Evolutionary conservation across 108 stramenopile species (phyloP), one percentile per base, ranked within the genome.

Genomic region (Discostella pseudostelligera): DNA sequence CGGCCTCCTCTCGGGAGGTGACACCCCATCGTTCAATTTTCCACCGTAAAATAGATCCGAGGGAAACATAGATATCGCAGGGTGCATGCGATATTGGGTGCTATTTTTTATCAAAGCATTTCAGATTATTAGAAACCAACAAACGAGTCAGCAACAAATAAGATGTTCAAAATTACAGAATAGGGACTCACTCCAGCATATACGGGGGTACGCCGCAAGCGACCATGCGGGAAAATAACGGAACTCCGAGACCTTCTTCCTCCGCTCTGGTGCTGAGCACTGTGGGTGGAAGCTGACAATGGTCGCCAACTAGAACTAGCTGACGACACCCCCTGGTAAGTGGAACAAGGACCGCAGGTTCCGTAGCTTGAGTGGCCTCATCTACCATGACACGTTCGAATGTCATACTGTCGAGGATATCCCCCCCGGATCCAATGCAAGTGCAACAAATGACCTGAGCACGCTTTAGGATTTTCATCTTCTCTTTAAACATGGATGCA

Each of bases 71-170:
- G 89, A 85, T 72, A 97, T 96, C 21, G 78, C 78, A 3, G 93
- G 94, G 70, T 93, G 96, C 96, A 96, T 96, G 64, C 96, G 90
- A 65, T 97, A 96, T 69, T 97, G 96, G 3, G 94, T 96, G 57
- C n/a, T n/a, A n/a, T n/a, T n/a, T n/a, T n/a, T n/a, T n/a, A n/a
- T n/a, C n/a, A n/a, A n/a, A n/a, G n/a, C n/a, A n/a, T n/a, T n/a
- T n/a, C n/a, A n/a, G n/a, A n/a, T n/a, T n/a, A n/a, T n/a, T n/a
- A n/a, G n/a, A n/a, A n/a, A n/a, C n/a, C n/a, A n/a, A n/a, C n/a
- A n/a, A n/a, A n/a, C n/a, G n/a, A n/a, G n/a, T n/a, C n/a, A n/a
- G n/a, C n/a, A n/a, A n/a, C n/a, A n/a, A n/a, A n/a, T n/a, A n/a
- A n/a, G n/a, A n/a, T n/a, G n/a, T n/a, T n/a, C n/a, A n/a, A n/a